Conservation (phyloP, 2,329 filamentous ascomycete species). For the Paracoccidioides lutzii region DNA sequence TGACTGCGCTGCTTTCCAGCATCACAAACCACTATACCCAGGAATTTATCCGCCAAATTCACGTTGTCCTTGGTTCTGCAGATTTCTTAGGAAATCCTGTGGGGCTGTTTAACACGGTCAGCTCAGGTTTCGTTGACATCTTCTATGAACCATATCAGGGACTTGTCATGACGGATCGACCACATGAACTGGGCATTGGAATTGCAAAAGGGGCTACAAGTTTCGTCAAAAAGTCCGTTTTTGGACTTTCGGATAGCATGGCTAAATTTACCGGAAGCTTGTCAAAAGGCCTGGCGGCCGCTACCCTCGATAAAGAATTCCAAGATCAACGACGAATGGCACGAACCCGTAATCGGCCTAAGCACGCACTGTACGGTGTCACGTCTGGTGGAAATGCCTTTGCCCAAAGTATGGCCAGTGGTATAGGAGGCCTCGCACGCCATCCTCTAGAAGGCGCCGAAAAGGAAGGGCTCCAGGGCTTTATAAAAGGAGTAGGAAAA, state of each 20-base stretch:
- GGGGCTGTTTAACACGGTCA: constrained; percentile 94
- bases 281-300: constrained; percentile 88
- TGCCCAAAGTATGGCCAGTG: constrained; percentile 80
- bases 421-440: constrained; percentile 81
- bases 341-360: constrained; percentile 80
- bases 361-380: constrained; percentile 93
- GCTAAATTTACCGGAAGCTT: constrained; percentile 96
- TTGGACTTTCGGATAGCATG: constrained; percentile 92
- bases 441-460: constrained; percentile 94
- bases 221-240: constrained; percentile 97
- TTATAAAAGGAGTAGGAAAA: constrained; percentile 96
- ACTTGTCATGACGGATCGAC: constrained; percentile 87
- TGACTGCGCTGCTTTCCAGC: constrained; percentile 69
- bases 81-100: constrained; percentile 97
- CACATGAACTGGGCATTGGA: constrained; percentile 85
- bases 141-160: constrained; percentile 99
- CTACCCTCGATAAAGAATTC: constrained; percentile 96
- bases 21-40: constrained; percentile 93
- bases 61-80: constrained; percentile 92
- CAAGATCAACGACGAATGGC: constrained; percentile 93
- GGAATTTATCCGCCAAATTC: constrained; percentile 87
- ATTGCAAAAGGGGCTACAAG: constrained; percentile 94
- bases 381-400: constrained; percentile 92
- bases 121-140: constrained; percentile 91
- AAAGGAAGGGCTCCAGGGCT: constrained; percentile 83